phyloP scores from a whole-genome alignment of 768 basidiomycete species.

The Termitomyces sp. region DNA sequence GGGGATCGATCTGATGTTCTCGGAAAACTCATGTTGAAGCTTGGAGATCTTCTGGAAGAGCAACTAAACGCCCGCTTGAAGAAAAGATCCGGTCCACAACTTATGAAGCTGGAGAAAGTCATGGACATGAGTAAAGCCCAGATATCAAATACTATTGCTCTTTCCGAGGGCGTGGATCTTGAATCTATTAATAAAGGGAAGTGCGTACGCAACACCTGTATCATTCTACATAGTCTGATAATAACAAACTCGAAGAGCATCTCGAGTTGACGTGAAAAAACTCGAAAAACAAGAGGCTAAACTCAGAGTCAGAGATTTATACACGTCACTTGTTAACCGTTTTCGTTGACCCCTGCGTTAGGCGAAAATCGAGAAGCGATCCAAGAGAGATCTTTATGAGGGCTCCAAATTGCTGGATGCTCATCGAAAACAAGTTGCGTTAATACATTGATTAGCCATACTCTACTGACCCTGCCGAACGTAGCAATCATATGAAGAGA shows the following conservation, averaged over 20 bases:
- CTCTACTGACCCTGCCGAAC: constrained; percentile 9
- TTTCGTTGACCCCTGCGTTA: constrained; percentile 26
- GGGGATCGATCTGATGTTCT: constrained; percentile 57
- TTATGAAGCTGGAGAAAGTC: constrained; percentile 80
- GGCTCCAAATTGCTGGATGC: constrained; percentile 94
- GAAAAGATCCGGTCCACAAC: constrained; percentile 59
- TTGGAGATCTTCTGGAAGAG: constrained; percentile 64
- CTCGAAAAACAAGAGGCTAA: constrained; percentile 98
- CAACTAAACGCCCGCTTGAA: constrained; percentile 58
- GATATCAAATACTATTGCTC: constrained; percentile 76
- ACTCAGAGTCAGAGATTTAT: constrained; percentile 56
- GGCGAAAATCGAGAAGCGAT: constrained; percentile 98
- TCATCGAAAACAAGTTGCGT: constrained; percentile 78
- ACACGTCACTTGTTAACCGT: not conserved
- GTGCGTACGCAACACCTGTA: constrained; percentile 38
- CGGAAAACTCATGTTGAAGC: constrained; percentile 63
- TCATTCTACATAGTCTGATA: constrained; percentile 17
- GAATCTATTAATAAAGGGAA: constrained; percentile 95
- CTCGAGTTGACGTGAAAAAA: constrained; percentile 92
- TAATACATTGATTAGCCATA: not conserved
- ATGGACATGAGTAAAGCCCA: constrained; percentile 85
- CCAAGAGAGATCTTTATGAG: constrained; percentile 87
- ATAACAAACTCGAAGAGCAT: constrained; percentile 53
- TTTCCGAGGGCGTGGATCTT: constrained; percentile 82
- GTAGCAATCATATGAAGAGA: constrained; percentile 96